These are phyloP conservation scores for Emiliania huxleyi DNA, from an alignment of 78 protist genomes.

Conservation along the genomic window DNA sequence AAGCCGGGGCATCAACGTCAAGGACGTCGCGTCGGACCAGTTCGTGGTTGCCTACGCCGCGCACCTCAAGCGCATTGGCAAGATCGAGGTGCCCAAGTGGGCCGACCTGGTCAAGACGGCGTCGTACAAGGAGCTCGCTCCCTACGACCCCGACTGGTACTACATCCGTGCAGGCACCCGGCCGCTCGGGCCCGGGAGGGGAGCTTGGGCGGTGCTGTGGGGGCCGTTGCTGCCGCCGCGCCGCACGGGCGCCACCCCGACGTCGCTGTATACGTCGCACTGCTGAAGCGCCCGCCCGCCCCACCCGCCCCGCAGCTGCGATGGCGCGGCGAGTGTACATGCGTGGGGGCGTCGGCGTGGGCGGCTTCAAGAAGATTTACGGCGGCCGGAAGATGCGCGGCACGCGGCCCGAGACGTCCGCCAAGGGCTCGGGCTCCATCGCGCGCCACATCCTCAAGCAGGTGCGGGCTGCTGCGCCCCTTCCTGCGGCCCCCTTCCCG, in stretches of 20 bases:
- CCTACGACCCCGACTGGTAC: conserved; percentile 96
- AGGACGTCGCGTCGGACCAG: conserved; percentile 87
- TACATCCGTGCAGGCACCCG: conserved; percentile 85
- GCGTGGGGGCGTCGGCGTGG: conserved; percentile 75
- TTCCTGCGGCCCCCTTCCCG: no score
- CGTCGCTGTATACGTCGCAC: no score
- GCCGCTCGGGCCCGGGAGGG: no score
- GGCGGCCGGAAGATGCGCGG: conserved; percentile 73
- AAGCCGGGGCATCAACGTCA: conserved; percentile 76
- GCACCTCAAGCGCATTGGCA: conserved; percentile 84
- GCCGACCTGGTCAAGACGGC: conserved; percentile 93
- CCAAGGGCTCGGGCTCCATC: conserved; percentile 69
- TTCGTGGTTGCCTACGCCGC: conserved; percentile 88
- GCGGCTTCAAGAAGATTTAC: conserved; percentile 58
- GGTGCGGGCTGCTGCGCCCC: background rate
- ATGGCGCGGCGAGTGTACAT: conserved; percentile 82
- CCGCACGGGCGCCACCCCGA: no score
- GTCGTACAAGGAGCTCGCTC: conserved; percentile 87
- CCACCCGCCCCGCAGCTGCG: conserved; percentile 57
- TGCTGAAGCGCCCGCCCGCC: no score
- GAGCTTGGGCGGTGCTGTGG: no score
- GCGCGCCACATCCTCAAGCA: conserved; percentile 71
- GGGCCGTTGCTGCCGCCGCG: no score
- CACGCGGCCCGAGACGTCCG: conserved; percentile 61
- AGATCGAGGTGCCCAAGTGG: conserved; percentile 87